Base-by-base conservation (phyloP, 768 basidiomycete species). In the Calocybe indica region DNA sequence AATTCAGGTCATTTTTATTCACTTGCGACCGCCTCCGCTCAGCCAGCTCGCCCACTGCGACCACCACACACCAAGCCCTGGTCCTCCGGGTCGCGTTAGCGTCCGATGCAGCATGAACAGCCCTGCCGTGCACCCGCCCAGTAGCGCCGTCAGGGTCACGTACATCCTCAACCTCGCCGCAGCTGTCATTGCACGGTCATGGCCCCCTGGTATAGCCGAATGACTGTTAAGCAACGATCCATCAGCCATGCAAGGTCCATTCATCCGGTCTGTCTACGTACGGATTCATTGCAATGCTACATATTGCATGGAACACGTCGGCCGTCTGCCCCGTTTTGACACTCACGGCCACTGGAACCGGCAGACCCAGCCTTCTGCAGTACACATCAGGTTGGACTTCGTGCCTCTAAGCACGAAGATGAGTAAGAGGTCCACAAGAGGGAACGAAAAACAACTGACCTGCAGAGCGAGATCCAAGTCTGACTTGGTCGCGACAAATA, bases 321-420 rank as follows among this genome's bases (percentile, higher is more conserved):
- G 89, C 90, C 8, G 76, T 83, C 62, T 92, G 88, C 40, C 82
- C 87, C 3, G 83, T 83, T 66, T 85, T 87, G 38, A 94, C 85
- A 63, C 91, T 94, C 29, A 98, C 92, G 2, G 95, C 84, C 39
- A 98, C 92, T 28, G 95, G 95, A 5, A 95, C 92, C 53, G 88
- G 90, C n/a, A 99, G 73, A 7, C 83, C 81, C 43, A 97, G 67
- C 51, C 92, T 75, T 61, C 93, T 75, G 62, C 92, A 95, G 61
- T 99, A 99, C 9, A 94, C 92, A 60, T 98, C 95, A 34, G 95
- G 95, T 60, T 99, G 95, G 14, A 98, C 94, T 72, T 99, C 95
- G 63, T 97, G 95, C 62, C 95, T 75, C 88, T 96, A 60, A 13
- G 48, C 49, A 48, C 37, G 45, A 52, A 37, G 43, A 44, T 46